Percentiles rank a stretch among this genome's conserved stretches.
Conservation (phyloP, 2,329 filamentous ascomycete species). For the Alternaria triticina region DNA sequence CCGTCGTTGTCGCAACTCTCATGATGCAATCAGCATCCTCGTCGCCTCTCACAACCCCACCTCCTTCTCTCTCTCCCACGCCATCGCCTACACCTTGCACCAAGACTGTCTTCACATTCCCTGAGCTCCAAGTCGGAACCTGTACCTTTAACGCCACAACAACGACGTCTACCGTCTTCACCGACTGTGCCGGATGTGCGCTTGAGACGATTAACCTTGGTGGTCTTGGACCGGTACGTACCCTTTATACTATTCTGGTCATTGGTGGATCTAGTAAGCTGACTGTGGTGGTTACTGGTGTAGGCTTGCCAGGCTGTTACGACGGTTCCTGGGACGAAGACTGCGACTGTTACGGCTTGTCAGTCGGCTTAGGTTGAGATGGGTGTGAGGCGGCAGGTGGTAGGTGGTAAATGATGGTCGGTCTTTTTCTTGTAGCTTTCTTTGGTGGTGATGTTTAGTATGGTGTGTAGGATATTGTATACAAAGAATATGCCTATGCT, state of each 20-base stretch:
- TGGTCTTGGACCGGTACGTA: slow-evolving; percentile 2
- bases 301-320: slow-evolving; percentile 29
- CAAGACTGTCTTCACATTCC: slow-evolving; percentile 20
- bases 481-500: neutral
- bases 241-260: neutral
- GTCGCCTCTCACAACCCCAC: neutral
- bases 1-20: neutral
- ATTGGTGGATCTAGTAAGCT: neutral
- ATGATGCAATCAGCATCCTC: neutral
- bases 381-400: neutral
- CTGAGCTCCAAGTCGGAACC: slow-evolving; percentile 16
- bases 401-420: neutral
- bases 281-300: slow-evolving; percentile 3
- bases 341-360: slow-evolving; percentile 20
- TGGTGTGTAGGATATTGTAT: neutral
- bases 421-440: neutral
- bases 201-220: slow-evolving; percentile 14
- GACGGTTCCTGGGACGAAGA: slow-evolving; percentile 23
- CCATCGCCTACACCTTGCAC: slow-evolving; percentile 21
- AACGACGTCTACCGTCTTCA: slow-evolving; percentile 31
- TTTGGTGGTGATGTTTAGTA: neutral
- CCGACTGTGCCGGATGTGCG: slow-evolving; percentile 35
- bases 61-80: neutral
- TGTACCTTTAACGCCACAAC: slow-evolving; percentile 36
- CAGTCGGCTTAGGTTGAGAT: neutral